Base-by-base conservation (phyloP, 2,329 filamentous ascomycete genomes). In the Pseudomassariella vexata region DNA sequence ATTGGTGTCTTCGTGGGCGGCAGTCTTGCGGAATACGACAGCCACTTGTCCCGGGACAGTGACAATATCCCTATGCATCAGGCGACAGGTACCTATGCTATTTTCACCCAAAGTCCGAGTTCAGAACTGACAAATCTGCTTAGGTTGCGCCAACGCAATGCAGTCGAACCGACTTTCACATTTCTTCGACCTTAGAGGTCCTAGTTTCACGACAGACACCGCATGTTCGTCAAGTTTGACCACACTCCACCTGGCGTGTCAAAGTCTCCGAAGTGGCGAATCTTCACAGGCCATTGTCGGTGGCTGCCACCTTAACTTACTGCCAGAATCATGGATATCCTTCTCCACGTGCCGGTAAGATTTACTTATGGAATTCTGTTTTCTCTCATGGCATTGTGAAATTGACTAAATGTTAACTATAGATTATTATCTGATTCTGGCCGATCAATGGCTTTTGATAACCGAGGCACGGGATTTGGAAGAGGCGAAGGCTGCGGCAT, bases 1-100 rank as follows among this genome's bases (percentile, higher is more conserved):
- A 47, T 55, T 3, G 55, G 49, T 11, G 52, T 57, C 3, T 59
- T 53, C 18, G 47, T 54, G 2, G 57, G 53, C 7, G 50, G 44
- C 3, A 28, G 23, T 3, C 25, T 28, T 8, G 25, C 4, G 48
- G 60, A 37, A 33, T 53, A 19, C 37, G 22, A 24, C 5, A 14
- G 25, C 12, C 16, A 29, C 21, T 35, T 20, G 7, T 25, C 15
- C 8, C 24, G 21, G 19, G 52, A 54, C 30, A 35, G 40, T 9
- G 48, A 54, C 9, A 39, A 39, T 5, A 44, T 47, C 19, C 51
- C 49, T 5, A 6, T 48, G 42, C 43, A 50, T 32, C 40, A 46
- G 31, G 38, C 46, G 16, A 54, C 47, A 3, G 52, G 52, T 41
- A 36, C 12, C n/a, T n/a, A n/a, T n/a, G n/a, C n/a, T n/a, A n/a